These are phyloP conservation scores for Rhynchospora pubera DNA, from an alignment of 176 grass and related monocot species.

Conservation along the genomic window DNA sequence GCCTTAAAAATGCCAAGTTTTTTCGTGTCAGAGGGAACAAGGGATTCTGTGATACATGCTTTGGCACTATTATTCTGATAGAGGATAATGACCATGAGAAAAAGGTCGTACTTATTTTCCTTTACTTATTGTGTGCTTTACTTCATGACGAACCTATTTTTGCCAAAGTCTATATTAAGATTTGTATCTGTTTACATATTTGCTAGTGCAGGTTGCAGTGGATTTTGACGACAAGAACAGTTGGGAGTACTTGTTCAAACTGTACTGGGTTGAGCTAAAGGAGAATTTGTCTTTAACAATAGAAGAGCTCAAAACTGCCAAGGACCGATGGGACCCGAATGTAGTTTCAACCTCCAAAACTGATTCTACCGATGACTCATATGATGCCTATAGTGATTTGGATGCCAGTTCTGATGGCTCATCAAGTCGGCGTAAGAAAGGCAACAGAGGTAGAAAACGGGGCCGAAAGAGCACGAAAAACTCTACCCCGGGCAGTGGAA, in stretches of 20 bases:
- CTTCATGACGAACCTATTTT: background rate
- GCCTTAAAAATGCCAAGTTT: conserved; percentile 57
- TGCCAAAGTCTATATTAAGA: conserved; percentile 8
- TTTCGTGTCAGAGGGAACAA: conserved; percentile 86
- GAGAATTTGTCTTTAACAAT: conserved; percentile 59
- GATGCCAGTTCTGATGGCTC: conserved; percentile 61
- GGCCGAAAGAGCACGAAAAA: conserved; percentile 46
- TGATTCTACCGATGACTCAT: conserved; percentile 74
- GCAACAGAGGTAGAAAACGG: conserved; percentile 41
- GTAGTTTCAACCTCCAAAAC: conserved; percentile 41
- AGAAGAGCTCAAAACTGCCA: conserved; percentile 68
- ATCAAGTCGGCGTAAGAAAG: conserved; percentile 35
- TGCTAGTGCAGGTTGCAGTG: conserved; percentile 49
- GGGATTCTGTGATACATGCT: conserved; percentile 97
- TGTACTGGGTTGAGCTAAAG: conserved; percentile 96
- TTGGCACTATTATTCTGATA: conserved; percentile 68
- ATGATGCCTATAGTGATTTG: conserved; percentile 64
- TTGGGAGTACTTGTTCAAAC: conserved; percentile 99
- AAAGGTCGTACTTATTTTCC: conserved; percentile 42
- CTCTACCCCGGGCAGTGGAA: conserved; percentile 9
- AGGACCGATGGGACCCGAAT: conserved; percentile 47
- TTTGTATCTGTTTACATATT: conserved; percentile 2
- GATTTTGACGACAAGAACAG: conserved; percentile 96
- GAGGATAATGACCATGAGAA: conserved; percentile 42
- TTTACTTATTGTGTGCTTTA: background rate